Base-by-base conservation (phyloP, 352 stramenopile genomes). In the Phytophthora palmivora region DNA sequence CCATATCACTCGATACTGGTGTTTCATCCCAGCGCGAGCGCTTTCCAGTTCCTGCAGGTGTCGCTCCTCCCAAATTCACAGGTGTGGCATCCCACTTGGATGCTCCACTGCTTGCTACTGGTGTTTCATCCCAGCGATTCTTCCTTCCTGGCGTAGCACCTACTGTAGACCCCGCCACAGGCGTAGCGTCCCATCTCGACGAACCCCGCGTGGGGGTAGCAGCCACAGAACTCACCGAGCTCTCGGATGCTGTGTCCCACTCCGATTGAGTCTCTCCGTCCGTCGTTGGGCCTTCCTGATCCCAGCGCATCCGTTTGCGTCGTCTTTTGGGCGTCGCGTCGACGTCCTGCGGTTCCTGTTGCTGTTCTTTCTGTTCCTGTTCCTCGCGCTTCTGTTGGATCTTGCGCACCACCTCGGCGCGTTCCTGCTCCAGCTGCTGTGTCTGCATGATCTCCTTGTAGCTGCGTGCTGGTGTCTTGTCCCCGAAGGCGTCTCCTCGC, bases 11-110 rank as follows among this genome's bases (percentile, higher is more conserved):
- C 14, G 79, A 64, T 18, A 98, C 70, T 0, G 97, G 96, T 1
- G 97, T 99, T 68, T 98, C 95, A 77, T 99, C 97, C 97, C 97
- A 99, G 26, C 97, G 87, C 18, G 92, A 99, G 21, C 91, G 88
- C 71, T 98, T 98, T 14, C 78, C 76, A 1, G 41, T 64, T 12
- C 78, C 84, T 19, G 78, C 71, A 12, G 84, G 76, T 2, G 79
- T 94, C 37, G 59, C 76, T 14, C 75, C 82, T 11, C 63, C 79
- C 42, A 80, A 58, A 24, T 72, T 68, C 7, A 89, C 76, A 3
- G 97, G 95, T 16, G 97, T 99, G 43, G 94, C 94, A 70, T 98
- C 96, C 96, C 96, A 99, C 59, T 95, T 97, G 21, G 72, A 78
- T 0, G 54, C 58, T 39, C 49, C 72, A 28, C 62, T 79, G n/a